Conservation (phyloP, 2,329 filamentous ascomycete species). For the Colletotrichum cuscutae region DNA sequence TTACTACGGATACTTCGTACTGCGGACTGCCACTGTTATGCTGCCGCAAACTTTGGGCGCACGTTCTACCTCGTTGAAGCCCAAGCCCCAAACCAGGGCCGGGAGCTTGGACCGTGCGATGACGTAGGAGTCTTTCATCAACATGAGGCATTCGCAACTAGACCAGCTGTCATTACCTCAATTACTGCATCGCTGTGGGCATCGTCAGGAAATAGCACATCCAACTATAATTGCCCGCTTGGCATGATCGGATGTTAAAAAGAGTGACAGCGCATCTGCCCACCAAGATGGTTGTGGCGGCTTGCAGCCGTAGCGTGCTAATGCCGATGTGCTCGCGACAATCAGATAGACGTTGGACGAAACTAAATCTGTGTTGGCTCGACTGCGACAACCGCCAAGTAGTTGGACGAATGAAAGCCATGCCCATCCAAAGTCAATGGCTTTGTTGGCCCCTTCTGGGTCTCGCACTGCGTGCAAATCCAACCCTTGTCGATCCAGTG, state of each 20-base stretch:
- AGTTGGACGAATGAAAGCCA: not conserved
- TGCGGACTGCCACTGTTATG: not conserved
- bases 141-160: not conserved
- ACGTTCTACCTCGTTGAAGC: conserved; percentile 25
- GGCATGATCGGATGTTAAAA: not conserved
- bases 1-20: no score
- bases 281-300: not conserved
- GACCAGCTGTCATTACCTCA: not conserved
- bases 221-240: not conserved
- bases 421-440: conserved; percentile 3
- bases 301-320: not conserved
- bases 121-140: conserved; percentile 15
- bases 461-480: not conserved
- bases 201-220: not conserved
- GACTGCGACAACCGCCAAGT: not conserved
- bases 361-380: not conserved
- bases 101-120: conserved; percentile 27
- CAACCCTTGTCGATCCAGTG: not conserved
- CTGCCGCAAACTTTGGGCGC: conserved; percentile 28
- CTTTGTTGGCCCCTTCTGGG: not conserved
- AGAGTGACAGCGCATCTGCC: not conserved
- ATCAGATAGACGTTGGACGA: not conserved
- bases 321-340: not conserved
- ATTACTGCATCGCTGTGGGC: not conserved
- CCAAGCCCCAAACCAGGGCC: conserved; percentile 29